These are phyloP conservation scores for Inga leiocalycina DNA, from an alignment of 306 rosid species.

Conservation along the genomic window DNA sequence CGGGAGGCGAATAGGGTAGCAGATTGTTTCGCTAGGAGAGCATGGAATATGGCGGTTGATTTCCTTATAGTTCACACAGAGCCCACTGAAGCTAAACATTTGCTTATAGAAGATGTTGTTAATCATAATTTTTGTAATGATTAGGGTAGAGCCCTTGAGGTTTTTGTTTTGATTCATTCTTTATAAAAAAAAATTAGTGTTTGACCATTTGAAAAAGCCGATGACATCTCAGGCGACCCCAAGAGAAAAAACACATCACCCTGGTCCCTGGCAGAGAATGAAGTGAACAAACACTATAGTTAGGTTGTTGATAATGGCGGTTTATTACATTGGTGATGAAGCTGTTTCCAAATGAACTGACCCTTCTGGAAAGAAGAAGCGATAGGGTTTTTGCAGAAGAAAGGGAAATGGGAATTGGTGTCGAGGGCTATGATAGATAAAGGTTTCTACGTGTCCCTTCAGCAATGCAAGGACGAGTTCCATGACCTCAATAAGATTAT, in stretches of 20 bases:
- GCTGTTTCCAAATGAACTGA: constrained; percentile 59
- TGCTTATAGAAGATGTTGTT: too few species aligned
- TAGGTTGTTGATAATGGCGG: constrained; percentile 81
- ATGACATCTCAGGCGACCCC: constrained; percentile 53
- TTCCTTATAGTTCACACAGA: too few species aligned
- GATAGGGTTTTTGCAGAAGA: constrained; percentile 77
- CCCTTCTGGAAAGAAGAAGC: constrained; percentile 58
- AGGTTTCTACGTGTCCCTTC: constrained; percentile 88
- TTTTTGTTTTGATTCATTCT: too few species aligned
- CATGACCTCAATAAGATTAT: constrained; percentile 75
- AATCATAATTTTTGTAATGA: too few species aligned
- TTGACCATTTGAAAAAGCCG: constrained; percentile 14
- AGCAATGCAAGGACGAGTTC: constrained; percentile 96
- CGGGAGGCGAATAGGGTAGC: too few species aligned
- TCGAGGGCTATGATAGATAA: constrained; percentile 95
- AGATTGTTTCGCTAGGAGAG: too few species aligned
- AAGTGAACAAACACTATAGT: constrained; percentile 95
- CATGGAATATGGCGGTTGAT: too few species aligned
- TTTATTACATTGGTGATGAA: constrained; percentile 87
- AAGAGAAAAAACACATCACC: constrained; percentile 65
- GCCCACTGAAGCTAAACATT: too few species aligned
- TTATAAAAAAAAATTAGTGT: too few species aligned
- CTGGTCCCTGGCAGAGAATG: constrained; percentile 81
- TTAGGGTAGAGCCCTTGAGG: too few species aligned
- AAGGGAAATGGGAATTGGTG: constrained; percentile 95